Evolutionary conservation across 2,329 filamentous ascomycete species (phyloP), one percentile per base, ranked within the genome.

Genomic region (Tolypocladium nubicola): DNA sequence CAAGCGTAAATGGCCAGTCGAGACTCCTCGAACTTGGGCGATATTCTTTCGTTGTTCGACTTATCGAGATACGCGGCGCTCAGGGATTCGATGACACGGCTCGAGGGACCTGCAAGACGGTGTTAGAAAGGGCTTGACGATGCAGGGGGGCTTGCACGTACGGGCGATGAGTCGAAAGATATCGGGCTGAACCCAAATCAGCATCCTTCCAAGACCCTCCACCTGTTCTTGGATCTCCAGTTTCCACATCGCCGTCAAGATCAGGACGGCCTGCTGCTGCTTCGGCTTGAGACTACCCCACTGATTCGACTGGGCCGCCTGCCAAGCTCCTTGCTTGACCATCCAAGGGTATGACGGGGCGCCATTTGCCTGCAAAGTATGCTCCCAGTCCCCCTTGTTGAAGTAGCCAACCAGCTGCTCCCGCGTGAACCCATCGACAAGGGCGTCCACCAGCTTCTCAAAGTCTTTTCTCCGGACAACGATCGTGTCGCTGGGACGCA

Each of bases 201-300:
- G 67, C 1, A 73, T 64, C 38, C 69, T 67, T 7, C 80, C 81
- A 4, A 74, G 64, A 7, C 69, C 70, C 23, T 75, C 70, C 16
- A 74, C 63, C 19, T 78, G 64, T 60, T 81, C 77, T 56, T 73
- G 69, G 2, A 77, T 73, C 10, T 75, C 71, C n/a, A 84, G 61
- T 3, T 70, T 72, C 81, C 81, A 84, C 58, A 73, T 75, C 30
- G 73, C 67, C 14, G 72, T 71, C 70, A 84, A 70, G 56, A 84
- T 67, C 57, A 67, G 68, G 19, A 76, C 60, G 0, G 70, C 75
- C 13, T 76, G 63, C 35, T 61, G 70, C 43, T 73, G 65, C 64
- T 83, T 84, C 4, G 63, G 61, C 16, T 63, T 62, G 40, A 62
- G 30, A 14, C 62, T 16, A 6, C 53, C 45, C 58, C 57, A 58